Evolutionary conservation across 257 asterid species (phyloP).

Genomic region (Paulownia fortunei): DNA sequence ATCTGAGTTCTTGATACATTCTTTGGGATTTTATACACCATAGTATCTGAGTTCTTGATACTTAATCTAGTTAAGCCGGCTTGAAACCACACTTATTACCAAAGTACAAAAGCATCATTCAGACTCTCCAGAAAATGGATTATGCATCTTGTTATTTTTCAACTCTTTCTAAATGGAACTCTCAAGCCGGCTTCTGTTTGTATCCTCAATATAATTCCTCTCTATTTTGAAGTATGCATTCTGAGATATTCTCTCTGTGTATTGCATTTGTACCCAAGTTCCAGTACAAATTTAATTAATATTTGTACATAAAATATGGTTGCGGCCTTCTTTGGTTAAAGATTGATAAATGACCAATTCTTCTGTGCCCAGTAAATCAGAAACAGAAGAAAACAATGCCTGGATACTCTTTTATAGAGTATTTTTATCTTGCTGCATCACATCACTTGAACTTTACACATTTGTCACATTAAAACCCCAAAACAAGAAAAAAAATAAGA

Average conservation of each 20-base stretch:
- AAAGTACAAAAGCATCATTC: slow-evolving; percentile 22
- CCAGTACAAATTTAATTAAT: not conserved
- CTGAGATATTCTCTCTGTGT: not conserved
- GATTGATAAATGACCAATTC: slow-evolving; percentile 5
- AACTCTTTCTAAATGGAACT: slow-evolving; percentile 27
- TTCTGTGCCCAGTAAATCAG: not conserved
- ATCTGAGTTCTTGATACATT: not conserved
- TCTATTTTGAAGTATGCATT: slow-evolving; percentile 17
- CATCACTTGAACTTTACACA: not conserved
- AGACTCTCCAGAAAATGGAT: not conserved
- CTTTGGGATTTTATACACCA: slow-evolving; percentile 34
- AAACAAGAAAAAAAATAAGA: not conserved
- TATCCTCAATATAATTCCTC: slow-evolving; percentile 4
- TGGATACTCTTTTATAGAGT: not conserved
- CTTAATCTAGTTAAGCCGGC: slow-evolving; percentile 27
- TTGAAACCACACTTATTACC: not conserved
- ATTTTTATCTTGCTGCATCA: not conserved
- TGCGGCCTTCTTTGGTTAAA: not conserved
- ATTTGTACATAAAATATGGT: not conserved
- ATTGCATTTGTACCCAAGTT: no score
- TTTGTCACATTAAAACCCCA: not conserved
- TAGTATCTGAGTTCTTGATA: not conserved
- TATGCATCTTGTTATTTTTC: not conserved
- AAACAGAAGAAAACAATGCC: not conserved
- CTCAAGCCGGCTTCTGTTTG: slow-evolving; percentile 43